Evolutionary conservation across 805 yeast genomes (phyloP), one percentile per base, ranked within the genome.

Genomic region (Nakazawaea wyomingensis): DNA sequence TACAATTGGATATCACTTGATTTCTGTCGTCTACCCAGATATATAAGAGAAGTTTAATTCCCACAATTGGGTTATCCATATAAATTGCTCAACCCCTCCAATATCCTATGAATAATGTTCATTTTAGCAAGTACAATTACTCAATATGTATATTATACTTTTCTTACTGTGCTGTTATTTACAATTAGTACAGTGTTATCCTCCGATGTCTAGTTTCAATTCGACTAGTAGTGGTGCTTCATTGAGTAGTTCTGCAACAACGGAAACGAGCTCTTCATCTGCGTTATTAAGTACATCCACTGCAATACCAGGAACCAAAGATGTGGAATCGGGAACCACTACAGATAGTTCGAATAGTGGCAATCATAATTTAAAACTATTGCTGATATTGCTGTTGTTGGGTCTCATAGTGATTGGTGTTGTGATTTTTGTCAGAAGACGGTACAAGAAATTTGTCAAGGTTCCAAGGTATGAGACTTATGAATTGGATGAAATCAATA

Each of bases 141-240:
- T 24, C 38, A 40, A 40, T 40, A 40, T 40, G 44, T 34, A 11
- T 34, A 40, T 34, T 40, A 19, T 19, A 10, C 30, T 40, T 10
- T 34, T 40, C 13, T 40, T 34, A 16, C 34, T 34, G 29, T 30
- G 27, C 29, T 33, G 28, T 33, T 40, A 16, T n/a, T 40, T 21
- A 20, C 38, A 26, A 19, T 40, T 22, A 33, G 16, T 18, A 34
- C 20, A 28, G 9, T 40, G 32, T 10, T 40, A 28, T 9, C 44
- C 44, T 16, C 34, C 19, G 16, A 20, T n/a, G 5, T 8, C 16
- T 33, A 33, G 16, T n/a, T 33, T 8, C 24, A 33, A 18, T n/a
- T n/a, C n/a, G n/a, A n/a, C n/a, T n/a, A n/a, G n/a, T 18, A 7
- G 16, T 33, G 16, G 35, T 17, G 13, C 35, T 11, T 33, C 19